Conservation (phyloP, 768 basidiomycete species). For the Pseudohyphozyma bogoriensis region DNA sequence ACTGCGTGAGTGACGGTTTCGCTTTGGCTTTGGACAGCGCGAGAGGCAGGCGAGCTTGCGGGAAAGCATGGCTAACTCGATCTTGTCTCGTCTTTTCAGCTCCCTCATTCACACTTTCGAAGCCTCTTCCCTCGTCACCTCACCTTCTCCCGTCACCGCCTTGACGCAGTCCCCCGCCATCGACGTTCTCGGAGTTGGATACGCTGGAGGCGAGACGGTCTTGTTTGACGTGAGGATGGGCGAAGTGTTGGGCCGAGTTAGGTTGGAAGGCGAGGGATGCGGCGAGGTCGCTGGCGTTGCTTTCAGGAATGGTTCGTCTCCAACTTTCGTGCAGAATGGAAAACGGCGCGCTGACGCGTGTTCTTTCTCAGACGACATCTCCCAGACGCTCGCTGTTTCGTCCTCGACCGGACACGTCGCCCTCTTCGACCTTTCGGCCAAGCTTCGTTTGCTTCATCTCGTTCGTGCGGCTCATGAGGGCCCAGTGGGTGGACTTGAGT, state of each 20-base stretch:
- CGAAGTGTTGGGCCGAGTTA: slow-evolving; percentile 76
- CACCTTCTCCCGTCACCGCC: slow-evolving; percentile 54
- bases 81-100: slow-evolving; percentile 41
- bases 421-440: slow-evolving; percentile 79
- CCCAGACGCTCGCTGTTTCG: slow-evolving; percentile 76
- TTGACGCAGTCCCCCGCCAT: slow-evolving; percentile 87
- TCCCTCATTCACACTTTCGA: slow-evolving; percentile 73
- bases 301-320: slow-evolving; percentile 67
- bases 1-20: slow-evolving; percentile 52
- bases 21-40: too few species aligned
- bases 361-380: slow-evolving; percentile 46
- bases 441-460: slow-evolving; percentile 72
- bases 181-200: slow-evolving; percentile 90
- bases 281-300: slow-evolving; percentile 48
- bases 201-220: slow-evolving; percentile 72
- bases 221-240: slow-evolving; percentile 85
- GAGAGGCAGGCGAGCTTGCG: neutral
- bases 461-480: slow-evolving; percentile 82
- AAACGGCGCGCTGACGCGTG: too few species aligned
- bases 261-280: slow-evolving; percentile 77
- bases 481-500: slow-evolving; percentile 68
- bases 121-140: slow-evolving; percentile 44
- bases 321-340: too few species aligned
- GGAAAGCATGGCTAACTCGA: neutral
- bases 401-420: slow-evolving; percentile 81